Evolutionary conservation across 495 filamentous ascomycete genomes (phyloP), one percentile per base, ranked within the genome.

Genomic region (Glarea lozoyensis): DNA sequence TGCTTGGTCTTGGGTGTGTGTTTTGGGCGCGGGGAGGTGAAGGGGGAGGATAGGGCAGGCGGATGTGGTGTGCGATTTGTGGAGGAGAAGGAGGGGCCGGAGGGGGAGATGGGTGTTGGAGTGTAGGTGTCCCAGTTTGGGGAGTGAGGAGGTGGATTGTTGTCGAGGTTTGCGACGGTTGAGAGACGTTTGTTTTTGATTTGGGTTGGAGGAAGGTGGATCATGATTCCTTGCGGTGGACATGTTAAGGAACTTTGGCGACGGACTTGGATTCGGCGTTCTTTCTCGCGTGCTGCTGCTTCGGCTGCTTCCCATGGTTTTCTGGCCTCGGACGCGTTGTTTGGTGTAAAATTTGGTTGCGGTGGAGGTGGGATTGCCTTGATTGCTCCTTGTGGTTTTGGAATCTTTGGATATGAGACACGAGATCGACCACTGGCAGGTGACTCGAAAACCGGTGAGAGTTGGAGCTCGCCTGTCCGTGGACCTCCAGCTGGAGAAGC

Each of bases 371-470:
- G 57, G 21, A 64, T 54, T 25, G 60, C 45, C 4, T 39, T 40
- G 11, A 52, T 40, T 11, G 37, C 30, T 22, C 4, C 22, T 19
- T 41, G 58, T 13, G 55, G 49, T 32, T 24, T 27, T 16, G 38
- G 34, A 10, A 70, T 64, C 43, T 61, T 63, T 37, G 69, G 67
- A 30, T 72, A 70, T 2, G 32, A 52, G 9, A 68, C 64, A 3
- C 65, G 66, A 20, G 62, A 63, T 13, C 53, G 57, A 1, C 66
- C 62, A n/a, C 57, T 57, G 21, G 52, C 45, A 11, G 67, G 67
- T 3, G 60, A 65, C 50, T 72, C 68, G 3, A 53, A 54, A 1
- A 73, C 66, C 2, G 72, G 69, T 1, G 70, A 67, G 0, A 73
- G 55, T 10, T 61, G 56, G 0, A 73, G 55, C 10, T 61, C 58